Base-by-base conservation (phyloP, 2,329 filamentous ascomycete genomes). In the Venturia nashicola region DNA sequence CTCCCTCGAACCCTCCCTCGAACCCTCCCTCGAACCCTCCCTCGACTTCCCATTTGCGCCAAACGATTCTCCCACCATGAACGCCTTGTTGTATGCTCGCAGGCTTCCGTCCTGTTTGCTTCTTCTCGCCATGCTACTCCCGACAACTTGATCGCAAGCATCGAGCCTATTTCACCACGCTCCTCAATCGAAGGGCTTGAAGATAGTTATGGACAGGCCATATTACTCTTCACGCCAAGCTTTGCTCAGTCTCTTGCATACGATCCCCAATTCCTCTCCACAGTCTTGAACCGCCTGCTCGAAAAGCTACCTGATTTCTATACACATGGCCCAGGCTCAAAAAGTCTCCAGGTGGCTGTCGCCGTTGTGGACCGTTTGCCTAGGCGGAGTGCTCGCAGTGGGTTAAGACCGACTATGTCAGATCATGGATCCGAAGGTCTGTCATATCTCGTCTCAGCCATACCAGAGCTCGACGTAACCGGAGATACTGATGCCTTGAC, bases 281-380 rank as follows among this genome's bases (percentile, higher is more conserved):
- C 8, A 20, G 42, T 64, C 44, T 5, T 64, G 5, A 61, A 51
- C 8, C 43, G 48, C 8, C 32, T 63, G 32, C 32, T 40, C 20
- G n/a, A 43, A 18, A 39, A 63, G 32, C 23, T 51, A 51, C 46
- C 46, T 40, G 39, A 60, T 11, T 18, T 23, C n/a, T 36, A 51
- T 16, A 1, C 12, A 57, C 16, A 57, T 5, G 42, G 12, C 14
- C 59, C 39, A 8, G 59, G 6, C n/a, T 12, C 18, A 34, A 23
- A 18, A 3, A n/a, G n/a, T 3, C 36, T 60, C 3, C 9, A 23
- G 16, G 42, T 44, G 3, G 42, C 59, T 39, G 42, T 43, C 27
- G 74, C 74, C 48, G 73, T 76, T 6, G 73, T 76, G 9, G 72
- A 75, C 67, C 73, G 71, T 54, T 68, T 76, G 9, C 74, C 74